phyloP scores from a whole-genome alignment of 2,329 filamentous ascomycete genomes.

The Fusarium kyushuense region DNA sequence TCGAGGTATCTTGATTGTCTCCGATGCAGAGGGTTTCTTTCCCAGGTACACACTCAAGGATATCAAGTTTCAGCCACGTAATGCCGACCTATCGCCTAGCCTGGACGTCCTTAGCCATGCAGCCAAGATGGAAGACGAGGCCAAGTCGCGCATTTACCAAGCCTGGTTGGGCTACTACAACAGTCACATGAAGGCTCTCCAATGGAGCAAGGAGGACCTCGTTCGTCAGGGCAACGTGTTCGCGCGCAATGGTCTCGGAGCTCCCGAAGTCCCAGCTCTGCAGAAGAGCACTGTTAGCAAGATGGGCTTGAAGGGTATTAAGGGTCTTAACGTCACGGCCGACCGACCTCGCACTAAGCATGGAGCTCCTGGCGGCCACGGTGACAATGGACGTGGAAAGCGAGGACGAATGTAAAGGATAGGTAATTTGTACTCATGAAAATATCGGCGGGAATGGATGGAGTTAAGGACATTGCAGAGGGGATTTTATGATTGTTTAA shows the following conservation, averaged over 20 bases:
- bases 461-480: constrained; percentile 21
- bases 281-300: constrained; percentile 63
- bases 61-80: constrained; percentile 63
- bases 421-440: neutral
- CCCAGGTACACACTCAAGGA: constrained; percentile 63
- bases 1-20: constrained; percentile 70
- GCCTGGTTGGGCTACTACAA: constrained; percentile 70
- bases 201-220: constrained; percentile 58
- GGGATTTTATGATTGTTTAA: constrained; percentile 1
- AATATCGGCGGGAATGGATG: constrained; percentile 4
- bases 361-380: constrained; percentile 23
- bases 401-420: constrained; percentile 17
- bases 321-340: constrained; percentile 61
- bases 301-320: constrained; percentile 68
- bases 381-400: constrained; percentile 19
- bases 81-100: constrained; percentile 59
- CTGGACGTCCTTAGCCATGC: constrained; percentile 56
- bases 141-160: constrained; percentile 64
- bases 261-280: constrained; percentile 61
- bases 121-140: constrained; percentile 57
- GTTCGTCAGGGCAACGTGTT: constrained; percentile 65
- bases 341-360: constrained; percentile 54
- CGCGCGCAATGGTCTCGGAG: constrained; percentile 61
- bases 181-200: constrained; percentile 59
- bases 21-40: constrained; percentile 64